Conservation (phyloP, 768 basidiomycete genomes). For the Mycena metata region DNA sequence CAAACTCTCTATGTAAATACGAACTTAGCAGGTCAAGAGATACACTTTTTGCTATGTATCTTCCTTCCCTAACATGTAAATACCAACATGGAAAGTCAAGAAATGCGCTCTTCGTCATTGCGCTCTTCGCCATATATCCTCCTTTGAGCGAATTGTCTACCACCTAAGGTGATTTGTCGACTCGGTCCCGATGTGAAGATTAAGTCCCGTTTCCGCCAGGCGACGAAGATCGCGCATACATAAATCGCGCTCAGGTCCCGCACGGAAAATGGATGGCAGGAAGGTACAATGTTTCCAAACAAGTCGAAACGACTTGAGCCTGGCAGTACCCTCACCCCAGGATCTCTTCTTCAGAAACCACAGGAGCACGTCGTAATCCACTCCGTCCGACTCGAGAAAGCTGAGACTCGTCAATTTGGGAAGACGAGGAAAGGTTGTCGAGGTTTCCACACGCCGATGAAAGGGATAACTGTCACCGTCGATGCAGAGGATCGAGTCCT, state of each 20-base stretch:
- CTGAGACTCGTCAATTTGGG: not conserved
- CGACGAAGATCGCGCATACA: too few species aligned
- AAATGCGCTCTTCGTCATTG: too few species aligned
- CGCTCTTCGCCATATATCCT: too few species aligned
- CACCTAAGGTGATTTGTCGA: not conserved
- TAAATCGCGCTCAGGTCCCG: not conserved
- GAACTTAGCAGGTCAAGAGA: too few species aligned
- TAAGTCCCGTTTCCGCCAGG: not conserved
- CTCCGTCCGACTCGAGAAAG: not conserved
- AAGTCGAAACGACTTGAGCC: not conserved
- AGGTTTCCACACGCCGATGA: not conserved
- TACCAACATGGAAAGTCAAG: too few species aligned
- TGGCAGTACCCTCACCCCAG: not conserved
- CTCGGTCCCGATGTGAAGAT: not conserved
- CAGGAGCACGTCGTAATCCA: not conserved
- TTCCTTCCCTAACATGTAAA: too few species aligned
- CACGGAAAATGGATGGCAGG: not conserved
- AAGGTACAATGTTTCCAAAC: not conserved
- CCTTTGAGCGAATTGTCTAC: not conserved
- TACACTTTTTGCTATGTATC: too few species aligned
- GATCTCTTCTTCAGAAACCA: not conserved
- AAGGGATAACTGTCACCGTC: not conserved
- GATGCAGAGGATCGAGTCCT: not conserved
- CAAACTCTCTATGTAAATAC: too few species aligned
- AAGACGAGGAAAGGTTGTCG: not conserved